phyloP scores from a whole-genome alignment of 306 rosid species.

The Crataegus laevigata region DNA sequence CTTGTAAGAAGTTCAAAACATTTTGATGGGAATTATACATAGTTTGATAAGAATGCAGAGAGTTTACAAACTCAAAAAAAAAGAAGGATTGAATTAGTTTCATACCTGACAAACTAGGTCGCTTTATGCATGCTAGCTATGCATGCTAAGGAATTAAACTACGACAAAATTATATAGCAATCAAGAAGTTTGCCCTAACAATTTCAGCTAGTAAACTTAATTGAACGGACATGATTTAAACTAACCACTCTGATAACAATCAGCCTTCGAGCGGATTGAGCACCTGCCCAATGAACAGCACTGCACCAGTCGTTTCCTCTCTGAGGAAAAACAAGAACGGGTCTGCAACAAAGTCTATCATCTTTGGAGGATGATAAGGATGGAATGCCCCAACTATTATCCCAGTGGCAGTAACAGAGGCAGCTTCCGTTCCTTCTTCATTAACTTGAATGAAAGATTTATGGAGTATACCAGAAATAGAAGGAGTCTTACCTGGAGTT shows the following conservation, averaged over 20 bases:
- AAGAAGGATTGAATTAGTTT: no score
- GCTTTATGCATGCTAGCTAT: no score
- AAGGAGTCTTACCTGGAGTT: not conserved
- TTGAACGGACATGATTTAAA: no score
- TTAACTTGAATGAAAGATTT: not conserved
- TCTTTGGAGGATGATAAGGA: not conserved
- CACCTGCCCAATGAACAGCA: constrained; percentile 10
- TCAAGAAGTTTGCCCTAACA: no score
- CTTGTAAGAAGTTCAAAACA: no score
- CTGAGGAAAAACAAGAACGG: constrained; percentile 13
- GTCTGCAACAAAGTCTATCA: constrained; percentile 16
- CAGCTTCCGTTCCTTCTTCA: constrained; percentile 27
- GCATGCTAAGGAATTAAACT: no score
- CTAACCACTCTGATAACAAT: not conserved
- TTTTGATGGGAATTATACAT: no score
- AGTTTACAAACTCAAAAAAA: no score
- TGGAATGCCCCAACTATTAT: fast-evolving
- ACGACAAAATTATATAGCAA: no score
- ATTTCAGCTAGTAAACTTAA: no score
- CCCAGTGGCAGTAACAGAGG: not conserved
- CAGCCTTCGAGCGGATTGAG: constrained; percentile 1
- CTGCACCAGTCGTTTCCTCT: not conserved
- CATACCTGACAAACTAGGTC: no score
- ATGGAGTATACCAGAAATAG: not conserved
- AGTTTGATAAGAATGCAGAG: no score